Conservation (phyloP, 2,329 filamentous ascomycete species). For the Arthrobotrys entomopaga region DNA sequence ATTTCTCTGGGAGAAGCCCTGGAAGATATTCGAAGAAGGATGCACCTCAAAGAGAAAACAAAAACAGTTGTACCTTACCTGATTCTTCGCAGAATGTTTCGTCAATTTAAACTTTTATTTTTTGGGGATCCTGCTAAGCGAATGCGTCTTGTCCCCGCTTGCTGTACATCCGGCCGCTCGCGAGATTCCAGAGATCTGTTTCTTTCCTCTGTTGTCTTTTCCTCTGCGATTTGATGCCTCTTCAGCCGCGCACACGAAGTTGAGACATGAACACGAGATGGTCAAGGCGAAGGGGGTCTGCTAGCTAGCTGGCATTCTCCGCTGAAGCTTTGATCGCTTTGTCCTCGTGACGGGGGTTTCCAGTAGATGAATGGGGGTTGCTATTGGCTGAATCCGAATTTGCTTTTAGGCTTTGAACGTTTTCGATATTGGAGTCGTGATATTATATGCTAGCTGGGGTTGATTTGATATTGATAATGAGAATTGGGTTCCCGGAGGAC, state of each 20-base stretch:
- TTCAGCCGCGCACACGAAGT: slow-evolving; percentile 2
- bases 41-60: no score
- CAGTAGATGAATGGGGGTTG: not conserved
- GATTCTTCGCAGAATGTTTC: slow-evolving; percentile 3
- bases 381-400: slow-evolving; percentile 16
- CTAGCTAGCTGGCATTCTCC: slow-evolving; percentile 5
- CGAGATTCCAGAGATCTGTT: slow-evolving; percentile 43
- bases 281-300: not conserved
- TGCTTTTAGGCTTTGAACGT: slow-evolving; percentile 11
- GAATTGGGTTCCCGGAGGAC: slow-evolving; percentile 12
- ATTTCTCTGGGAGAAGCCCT: no score
- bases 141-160: slow-evolving; percentile 49
- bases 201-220: not conserved
- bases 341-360: not conserved
- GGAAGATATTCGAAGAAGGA: not conserved
- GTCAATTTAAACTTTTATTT: slow-evolving; percentile 44
- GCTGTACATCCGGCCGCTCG: slow-evolving; percentile 35
- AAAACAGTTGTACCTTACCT: not conserved
- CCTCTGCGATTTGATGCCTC: slow-evolving; percentile 12
- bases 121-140: slow-evolving; percentile 27
- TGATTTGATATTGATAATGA: not conserved
- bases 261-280: slow-evolving; percentile 1
- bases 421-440: slow-evolving; percentile 25
- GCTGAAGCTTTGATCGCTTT: slow-evolving; percentile 18
- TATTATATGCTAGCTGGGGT: slow-evolving; percentile 10